Conservation (phyloP, 2,329 filamentous ascomycete species). For the Dactylonectria macrodidyma region DNA sequence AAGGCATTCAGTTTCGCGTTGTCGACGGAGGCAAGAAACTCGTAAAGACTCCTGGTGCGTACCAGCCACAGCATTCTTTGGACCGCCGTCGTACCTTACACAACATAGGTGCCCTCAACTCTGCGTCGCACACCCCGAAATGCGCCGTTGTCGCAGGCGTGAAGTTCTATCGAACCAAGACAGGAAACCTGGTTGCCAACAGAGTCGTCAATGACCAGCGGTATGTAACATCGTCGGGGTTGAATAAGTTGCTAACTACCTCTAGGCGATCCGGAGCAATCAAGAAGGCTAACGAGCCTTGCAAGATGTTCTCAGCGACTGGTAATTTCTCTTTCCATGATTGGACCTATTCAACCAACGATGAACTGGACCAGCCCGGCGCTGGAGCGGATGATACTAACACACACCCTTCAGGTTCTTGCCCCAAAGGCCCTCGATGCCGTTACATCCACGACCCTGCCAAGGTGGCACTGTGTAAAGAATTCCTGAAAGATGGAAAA, state of each 20-base stretch:
- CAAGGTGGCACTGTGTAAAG: constrained; percentile 93
- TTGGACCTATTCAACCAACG: constrained; percentile 41
- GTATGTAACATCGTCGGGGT: constrained; percentile 65
- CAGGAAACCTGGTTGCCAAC: constrained; percentile 86
- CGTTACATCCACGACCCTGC: constrained; percentile 86
- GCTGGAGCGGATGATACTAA: constrained; percentile 63
- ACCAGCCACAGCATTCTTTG: background rate
- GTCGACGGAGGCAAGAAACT: constrained; percentile 87
- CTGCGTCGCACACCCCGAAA: constrained; percentile 80
- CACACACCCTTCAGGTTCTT: constrained; percentile 76
- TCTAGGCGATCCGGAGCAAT: constrained; percentile 66
- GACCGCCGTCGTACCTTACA: constrained; percentile 46
- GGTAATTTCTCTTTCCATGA: constrained; percentile 70
- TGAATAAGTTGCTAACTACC: constrained; percentile 55
- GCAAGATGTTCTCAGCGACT: constrained; percentile 79
- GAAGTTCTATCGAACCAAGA: constrained; percentile 87
- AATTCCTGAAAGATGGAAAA: constrained; percentile 83
- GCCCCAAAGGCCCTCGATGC: constrained; percentile 85
- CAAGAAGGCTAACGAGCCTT: constrained; percentile 81
- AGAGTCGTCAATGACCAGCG: constrained; percentile 82
- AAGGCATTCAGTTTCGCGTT: constrained; percentile 82
- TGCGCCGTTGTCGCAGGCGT: constrained; percentile 81
- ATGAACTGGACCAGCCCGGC: constrained; percentile 49
- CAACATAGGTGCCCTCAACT: constrained; percentile 69
- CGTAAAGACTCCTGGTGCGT: constrained; percentile 77